Base-by-base conservation (phyloP, 2,329 filamentous ascomycete genomes). In the Alternaria solani region DNA sequence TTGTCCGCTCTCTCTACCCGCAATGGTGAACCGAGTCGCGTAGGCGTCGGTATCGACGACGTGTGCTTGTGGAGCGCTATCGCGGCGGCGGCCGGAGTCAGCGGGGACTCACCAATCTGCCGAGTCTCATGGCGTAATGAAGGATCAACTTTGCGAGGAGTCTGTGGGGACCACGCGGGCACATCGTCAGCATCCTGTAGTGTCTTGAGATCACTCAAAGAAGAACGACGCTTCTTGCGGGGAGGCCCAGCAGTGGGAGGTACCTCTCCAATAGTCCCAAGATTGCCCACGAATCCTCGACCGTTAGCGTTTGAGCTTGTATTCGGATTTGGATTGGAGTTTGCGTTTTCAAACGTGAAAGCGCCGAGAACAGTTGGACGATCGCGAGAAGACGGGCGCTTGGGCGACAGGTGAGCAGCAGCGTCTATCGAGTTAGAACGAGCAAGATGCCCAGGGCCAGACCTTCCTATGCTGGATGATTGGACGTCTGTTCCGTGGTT, bases 151-250 rank as follows among this genome's bases (percentile, higher is more conserved):
- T 68, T 67, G 43, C 68, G 73, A 63, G 77, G 76, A 67, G 75
- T 77, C 69, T 78, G 74, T 43, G 77, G 72, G 43, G 75, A 76
- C 77, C 76, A 79, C 62, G 68, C 69, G 48, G 77, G 76, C 38
- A 73, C 68, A 63, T 78, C 64, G 57, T 89, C 65, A 72, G 75
- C 83, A 56, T 87, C 84, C 79, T 94, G 89, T 18, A 92, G 81
- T 57, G 82, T 85, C 67, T 88, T 91, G 48, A 98, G 84, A 76
- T 98, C 94, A 5, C 94, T 97, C 42, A 98, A 81, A 26, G 94
- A 97, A 80, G 94, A 97, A 75, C 94, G 89, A 56, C 94, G 87
- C 82, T 96, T 97, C 81, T 89, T 94, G 62, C 76, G 75, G 56
- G 75, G 75, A 67, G 75, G 75, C 57, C 74, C 75, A 66, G 58